Base-by-base conservation (phyloP, 23 red algal genomes). In the Gracilaria domingensis region DNA sequence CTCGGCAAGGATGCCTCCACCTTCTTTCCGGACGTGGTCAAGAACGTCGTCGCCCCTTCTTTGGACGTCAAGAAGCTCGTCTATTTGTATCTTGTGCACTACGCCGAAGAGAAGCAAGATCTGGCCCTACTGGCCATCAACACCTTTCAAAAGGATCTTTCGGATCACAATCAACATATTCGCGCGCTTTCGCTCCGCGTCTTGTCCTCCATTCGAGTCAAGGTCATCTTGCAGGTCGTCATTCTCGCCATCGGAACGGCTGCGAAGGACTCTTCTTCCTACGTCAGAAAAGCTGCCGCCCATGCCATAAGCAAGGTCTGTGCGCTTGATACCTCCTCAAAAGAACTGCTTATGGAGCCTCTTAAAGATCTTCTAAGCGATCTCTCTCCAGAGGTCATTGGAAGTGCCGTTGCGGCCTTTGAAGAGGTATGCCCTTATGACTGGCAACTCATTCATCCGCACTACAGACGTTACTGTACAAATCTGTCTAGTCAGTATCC, bases 11-110 rank as follows among this genome's bases (percentile, higher is more conserved):
- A 95, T 60, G 91, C 89, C 66, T 95, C 93, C n/a, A 78, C 62
- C 11, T 96, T 99, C 49, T 96, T 96, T 33, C 94, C 97, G 5
- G 90, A 93, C 56, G 97, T 99, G 7, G 94, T 99, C 4, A 96
- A 96, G 56, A 96, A 96, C 61, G 90, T 96, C 38, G 74, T 84
- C 21, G 88, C 90, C 38, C 72, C 90, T 20, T 87, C 80, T 21
- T 53, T 95, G 39, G 93, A 96, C 25, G 82, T 99, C 8, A 95
- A 95, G 58, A 95, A 95, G 70, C 90, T 99, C 13, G 97, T 99
- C n/a, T 99, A 96, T 80, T 33, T 99, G 0, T 99, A 96, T 62
- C 90, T 99, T 24, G 93, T 95, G 21, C 97, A 99, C 48, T 96
- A 99, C 71, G 97, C 97, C 45, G 89, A 93, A 62, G 59, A 80